These are phyloP conservation scores for Phragmites australis DNA, from an alignment of 176 grass and related monocot genomes.

Conservation along the genomic window DNA sequence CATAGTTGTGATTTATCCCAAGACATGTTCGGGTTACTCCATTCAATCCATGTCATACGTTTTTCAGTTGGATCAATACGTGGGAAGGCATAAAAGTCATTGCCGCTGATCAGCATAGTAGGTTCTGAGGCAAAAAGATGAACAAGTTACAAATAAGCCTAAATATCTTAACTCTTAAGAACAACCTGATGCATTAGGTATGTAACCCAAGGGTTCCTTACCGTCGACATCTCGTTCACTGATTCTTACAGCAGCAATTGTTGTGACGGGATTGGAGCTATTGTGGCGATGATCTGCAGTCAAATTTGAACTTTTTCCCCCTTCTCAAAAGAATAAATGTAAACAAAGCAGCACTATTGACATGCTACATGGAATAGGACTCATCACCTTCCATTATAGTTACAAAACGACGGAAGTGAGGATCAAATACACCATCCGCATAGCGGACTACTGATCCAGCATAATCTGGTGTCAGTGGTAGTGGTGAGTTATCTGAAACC, in stretches of 20 bases:
- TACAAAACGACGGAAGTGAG: slow-evolving; percentile 69
- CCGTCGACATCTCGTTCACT: slow-evolving; percentile 44
- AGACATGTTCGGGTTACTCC: slow-evolving; percentile 77
- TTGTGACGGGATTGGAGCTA: slow-evolving; percentile 58
- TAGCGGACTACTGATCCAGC: slow-evolving; percentile 46
- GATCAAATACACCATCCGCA: slow-evolving; percentile 77
- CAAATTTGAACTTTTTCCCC: background rate
- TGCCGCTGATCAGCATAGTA: slow-evolving; percentile 59
- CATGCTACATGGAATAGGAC: background rate
- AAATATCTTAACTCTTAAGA: slow-evolving; percentile 1
- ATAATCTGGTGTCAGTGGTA: slow-evolving; percentile 67
- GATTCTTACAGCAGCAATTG: slow-evolving; percentile 55
- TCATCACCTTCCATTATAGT: slow-evolving; percentile 83
- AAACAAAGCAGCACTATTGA: background rate
- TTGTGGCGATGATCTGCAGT: slow-evolving; percentile 60
- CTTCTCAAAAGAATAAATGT: background rate
- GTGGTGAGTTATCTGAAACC: slow-evolving; percentile 46
- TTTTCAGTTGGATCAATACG: slow-evolving; percentile 66
- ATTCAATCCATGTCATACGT: slow-evolving; percentile 79
- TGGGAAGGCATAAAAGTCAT: slow-evolving; percentile 90
- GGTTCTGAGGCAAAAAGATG: slow-evolving; percentile 53
- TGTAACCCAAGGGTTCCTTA: slow-evolving; percentile 36
- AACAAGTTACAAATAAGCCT: background rate
- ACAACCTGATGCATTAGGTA: background rate
- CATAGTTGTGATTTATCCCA: slow-evolving; percentile 88